Conservation (phyloP, 345 rosid species). For the Dimocarpus longan region DNA sequence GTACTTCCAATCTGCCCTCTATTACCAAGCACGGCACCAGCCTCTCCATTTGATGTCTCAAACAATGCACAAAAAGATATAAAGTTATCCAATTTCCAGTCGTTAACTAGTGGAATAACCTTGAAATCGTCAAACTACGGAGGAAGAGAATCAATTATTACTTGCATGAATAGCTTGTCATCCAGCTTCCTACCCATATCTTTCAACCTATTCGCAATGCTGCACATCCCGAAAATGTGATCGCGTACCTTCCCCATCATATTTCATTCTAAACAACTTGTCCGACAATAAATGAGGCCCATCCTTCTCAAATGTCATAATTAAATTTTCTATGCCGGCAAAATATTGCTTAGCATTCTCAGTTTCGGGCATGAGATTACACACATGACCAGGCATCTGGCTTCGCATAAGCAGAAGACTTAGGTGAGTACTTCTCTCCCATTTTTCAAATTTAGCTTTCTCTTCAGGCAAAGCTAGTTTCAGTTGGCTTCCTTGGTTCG, state of each 20-base stretch:
- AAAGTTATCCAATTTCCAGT: background rate
- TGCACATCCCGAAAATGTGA: background rate
- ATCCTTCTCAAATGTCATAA: background rate
- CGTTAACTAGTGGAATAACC: background rate
- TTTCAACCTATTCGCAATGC: background rate
- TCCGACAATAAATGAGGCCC: background rate
- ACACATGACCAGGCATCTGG: background rate
- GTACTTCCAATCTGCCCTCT: background rate
- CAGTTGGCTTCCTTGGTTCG: conserved; percentile 1
- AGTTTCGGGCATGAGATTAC: background rate
- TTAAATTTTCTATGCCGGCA: background rate
- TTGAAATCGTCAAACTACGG: background rate
- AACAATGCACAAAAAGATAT: background rate
- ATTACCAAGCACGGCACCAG: background rate
- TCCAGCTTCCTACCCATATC: background rate
- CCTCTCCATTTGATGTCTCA: background rate
- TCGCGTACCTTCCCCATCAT: background rate
- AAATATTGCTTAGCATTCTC: conserved; percentile 4
- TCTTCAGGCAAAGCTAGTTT: conserved; percentile 11
- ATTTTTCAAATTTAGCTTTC: conserved; percentile 7
- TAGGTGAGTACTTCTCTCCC: background rate
- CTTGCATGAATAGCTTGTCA: background rate
- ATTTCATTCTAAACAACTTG: background rate
- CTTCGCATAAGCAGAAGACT: background rate
- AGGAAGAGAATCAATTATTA: background rate